A percentile compares a stretch with the other conserved stretches of the same genome.
Evolutionary conservation across 768 basidiomycete genomes (phyloP).

Genomic region (Chalciporus pseudorubinellus): DNA sequence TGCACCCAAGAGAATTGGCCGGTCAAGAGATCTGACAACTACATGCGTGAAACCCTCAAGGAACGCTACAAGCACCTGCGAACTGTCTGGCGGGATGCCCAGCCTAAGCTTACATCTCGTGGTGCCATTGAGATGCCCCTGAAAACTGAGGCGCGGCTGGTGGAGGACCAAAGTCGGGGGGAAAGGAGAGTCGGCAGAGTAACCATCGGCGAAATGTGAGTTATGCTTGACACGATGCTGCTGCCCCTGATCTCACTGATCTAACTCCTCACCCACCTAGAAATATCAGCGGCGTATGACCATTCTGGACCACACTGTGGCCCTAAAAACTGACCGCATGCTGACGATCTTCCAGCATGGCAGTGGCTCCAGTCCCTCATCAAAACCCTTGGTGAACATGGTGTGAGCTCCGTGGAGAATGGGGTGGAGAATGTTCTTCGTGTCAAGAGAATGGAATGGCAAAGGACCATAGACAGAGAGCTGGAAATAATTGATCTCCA

Average conservation of each 20-base stretch:
- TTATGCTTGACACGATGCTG: not conserved
- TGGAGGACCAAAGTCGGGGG: not conserved
- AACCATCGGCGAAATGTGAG: conserved; percentile 4
- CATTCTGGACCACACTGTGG: not conserved
- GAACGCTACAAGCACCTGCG: conserved; percentile 1
- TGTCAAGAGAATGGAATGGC: conserved; percentile 10
- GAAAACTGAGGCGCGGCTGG: not conserved
- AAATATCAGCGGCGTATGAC: not conserved
- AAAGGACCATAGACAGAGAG: not conserved
- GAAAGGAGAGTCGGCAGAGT: conserved; percentile 1
- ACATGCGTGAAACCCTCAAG: not conserved
- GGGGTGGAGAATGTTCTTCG: not conserved
- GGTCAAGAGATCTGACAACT: not conserved
- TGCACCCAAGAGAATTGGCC: not conserved
- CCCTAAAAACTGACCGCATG: not conserved
- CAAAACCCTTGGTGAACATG: conserved; percentile 6
- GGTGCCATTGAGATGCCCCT: not conserved
- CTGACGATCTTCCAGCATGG: not conserved
- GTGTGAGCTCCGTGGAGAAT: conserved; percentile 13
- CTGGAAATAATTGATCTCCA: conserved; percentile 6
- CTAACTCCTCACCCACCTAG: not conserved
- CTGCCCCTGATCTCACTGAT: not conserved
- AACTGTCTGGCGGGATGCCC: not conserved
- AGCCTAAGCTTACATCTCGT: not conserved
- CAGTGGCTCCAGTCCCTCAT: conserved; percentile 5